Evolutionary conservation across 2,329 filamentous ascomycete species (phyloP), one percentile per base, ranked within the genome.

Genomic region (Elsinoe batatas): DNA sequence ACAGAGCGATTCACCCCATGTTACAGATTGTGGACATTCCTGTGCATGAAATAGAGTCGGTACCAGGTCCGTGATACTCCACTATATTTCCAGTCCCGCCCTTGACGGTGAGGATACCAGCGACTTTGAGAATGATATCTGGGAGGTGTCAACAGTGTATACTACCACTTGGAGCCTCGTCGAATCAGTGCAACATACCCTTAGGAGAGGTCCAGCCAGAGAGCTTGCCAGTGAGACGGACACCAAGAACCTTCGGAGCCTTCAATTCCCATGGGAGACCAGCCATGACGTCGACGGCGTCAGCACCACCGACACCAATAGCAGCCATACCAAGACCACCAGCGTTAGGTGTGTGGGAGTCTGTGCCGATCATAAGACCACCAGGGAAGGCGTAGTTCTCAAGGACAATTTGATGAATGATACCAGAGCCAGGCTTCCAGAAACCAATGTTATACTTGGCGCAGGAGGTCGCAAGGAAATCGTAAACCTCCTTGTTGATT

Each of bases 371-470:
- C 70, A 98, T 83, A 58, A 98, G 83, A 82, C 86, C 91, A 81
- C 93, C 93, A 62, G 93, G 93, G 85, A 97, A 97, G 72, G 91
- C 91, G 74, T 97, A 97, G 81, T 97, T 97, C 79, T 98, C 93
- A 58, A 97, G 83, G 61, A 97, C 76, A 69, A 97, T 97, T 80
- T 97, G 93, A 79, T 98, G 93, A 67, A 98, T 98, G 72, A 97
- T 98, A 81, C 93, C 93, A 71, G 91, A 96, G 66, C 93, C 93
- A 62, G 93, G 93, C 74, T 83, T 89, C 93, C 93, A 98, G 85
- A 97, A 97, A 79, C 93, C 93, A 73, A 97, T 97, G 81, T 97
- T 91, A 81, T 97, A 98, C 80, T 97, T 98, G 69, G 91, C 91
- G 73, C 91, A 97, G 63, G 91, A 87, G 61, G 85, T 84, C 60